Evolutionary conservation across 1,284 basidiomycete genomes (phyloP).

Genomic region (Xanthoconium separans): DNA sequence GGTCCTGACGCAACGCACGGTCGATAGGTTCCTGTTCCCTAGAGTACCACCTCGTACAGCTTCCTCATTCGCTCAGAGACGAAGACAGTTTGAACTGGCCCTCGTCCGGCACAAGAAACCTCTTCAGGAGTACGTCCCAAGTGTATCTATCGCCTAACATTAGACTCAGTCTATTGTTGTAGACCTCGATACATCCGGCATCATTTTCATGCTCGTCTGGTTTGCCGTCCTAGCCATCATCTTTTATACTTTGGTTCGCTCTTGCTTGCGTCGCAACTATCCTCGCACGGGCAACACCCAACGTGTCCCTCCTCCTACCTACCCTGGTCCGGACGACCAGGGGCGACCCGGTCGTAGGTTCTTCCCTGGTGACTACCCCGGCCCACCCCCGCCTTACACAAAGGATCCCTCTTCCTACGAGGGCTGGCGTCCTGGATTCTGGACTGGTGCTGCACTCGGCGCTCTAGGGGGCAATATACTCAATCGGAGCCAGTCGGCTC

Average conservation of each 20-base stretch:
- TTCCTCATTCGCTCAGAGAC: constrained; percentile 50
- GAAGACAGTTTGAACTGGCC: constrained; percentile 13
- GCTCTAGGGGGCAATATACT: constrained; percentile 60
- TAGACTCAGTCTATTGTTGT: constrained; percentile 1
- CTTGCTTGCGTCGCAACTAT: constrained; percentile 43
- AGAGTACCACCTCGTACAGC: constrained; percentile 73
- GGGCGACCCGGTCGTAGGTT: constrained; percentile 36
- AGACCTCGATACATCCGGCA: constrained; percentile 43
- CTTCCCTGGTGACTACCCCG: constrained; percentile 51
- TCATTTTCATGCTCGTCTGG: constrained; percentile 60
- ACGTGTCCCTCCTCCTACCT: constrained; percentile 31
- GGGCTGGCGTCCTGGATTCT: constrained; percentile 71
- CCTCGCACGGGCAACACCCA: constrained; percentile 20
- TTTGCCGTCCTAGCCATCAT: constrained; percentile 51
- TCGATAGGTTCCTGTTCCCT: constrained; percentile 76
- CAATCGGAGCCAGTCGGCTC: constrained; percentile 38
- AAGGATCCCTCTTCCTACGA: constrained; percentile 37
- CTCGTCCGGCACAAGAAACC: constrained; percentile 12
- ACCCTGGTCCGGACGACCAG: constrained; percentile 31
- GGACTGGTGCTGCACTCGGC: constrained; percentile 74
- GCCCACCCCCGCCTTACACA: constrained; percentile 79
- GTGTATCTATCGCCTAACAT: background rate
- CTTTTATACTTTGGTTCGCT: constrained; percentile 55
- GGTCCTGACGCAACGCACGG: background rate
- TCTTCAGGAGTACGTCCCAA: constrained; percentile 23